Evolutionary conservation across 345 rosid species (phyloP).

Genomic region (Corchorus capsularis): DNA sequence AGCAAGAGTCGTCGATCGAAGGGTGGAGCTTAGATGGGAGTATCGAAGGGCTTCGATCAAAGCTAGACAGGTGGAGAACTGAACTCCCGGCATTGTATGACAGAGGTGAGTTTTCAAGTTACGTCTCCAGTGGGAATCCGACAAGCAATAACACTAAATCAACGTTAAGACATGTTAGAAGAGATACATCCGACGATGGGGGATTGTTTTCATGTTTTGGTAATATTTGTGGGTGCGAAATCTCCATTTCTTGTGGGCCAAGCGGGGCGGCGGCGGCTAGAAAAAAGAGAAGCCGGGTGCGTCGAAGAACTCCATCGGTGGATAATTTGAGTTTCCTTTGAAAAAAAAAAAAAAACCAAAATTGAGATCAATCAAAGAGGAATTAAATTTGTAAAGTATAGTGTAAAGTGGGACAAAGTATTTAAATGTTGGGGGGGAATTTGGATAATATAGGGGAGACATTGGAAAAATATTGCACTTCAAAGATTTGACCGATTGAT

Average conservation of each 20-base stretch:
- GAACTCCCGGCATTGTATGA: conserved; percentile 77
- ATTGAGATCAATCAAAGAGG: not conserved
- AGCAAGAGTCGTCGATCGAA: conserved; percentile 47
- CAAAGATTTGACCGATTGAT: too few relatives aligned
- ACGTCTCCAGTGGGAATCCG: conserved; percentile 23
- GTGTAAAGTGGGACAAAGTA: not conserved
- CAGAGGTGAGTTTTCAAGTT: conserved; percentile 39
- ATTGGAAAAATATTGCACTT: not conserved
- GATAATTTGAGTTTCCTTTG: conserved; percentile 34
- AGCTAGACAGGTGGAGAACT: conserved; percentile 77
- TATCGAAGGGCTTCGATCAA: conserved; percentile 78
- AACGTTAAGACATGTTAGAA: conserved; percentile 28
- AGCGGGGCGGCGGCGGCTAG: conserved; percentile 28
- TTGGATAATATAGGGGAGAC: not conserved
- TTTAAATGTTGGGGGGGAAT: not conserved
- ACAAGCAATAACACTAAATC: conserved; percentile 6
- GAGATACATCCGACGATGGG: conserved; percentile 41
- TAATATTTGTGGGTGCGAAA: conserved; percentile 64
- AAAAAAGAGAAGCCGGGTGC: conserved; percentile 21
- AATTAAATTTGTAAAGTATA: not conserved
- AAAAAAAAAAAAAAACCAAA: not conserved
- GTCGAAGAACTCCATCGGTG: conserved; percentile 33
- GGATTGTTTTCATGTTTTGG: conserved; percentile 73
- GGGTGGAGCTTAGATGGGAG: conserved; percentile 66
- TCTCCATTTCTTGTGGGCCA: conserved; percentile 66